phyloP scores from a whole-genome alignment of 179 eudicot genomes.

The Heliamphora pulchella region DNA sequence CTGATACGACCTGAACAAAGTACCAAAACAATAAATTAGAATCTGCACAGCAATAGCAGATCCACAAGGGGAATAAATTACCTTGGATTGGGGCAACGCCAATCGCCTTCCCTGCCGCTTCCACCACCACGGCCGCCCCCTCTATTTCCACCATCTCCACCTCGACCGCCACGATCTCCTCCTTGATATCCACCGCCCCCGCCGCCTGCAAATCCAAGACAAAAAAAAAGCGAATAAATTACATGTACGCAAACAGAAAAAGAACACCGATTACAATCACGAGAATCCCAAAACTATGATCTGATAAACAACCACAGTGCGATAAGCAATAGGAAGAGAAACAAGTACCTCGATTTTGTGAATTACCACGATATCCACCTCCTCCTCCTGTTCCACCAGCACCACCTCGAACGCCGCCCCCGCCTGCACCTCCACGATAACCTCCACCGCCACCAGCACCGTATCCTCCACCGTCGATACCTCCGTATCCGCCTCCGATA shows the following conservation, averaged over 20 bases:
- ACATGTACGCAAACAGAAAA: background rate
- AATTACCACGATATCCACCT: too few relatives aligned
- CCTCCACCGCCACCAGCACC: constrained; percentile 19
- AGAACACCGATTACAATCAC: too few relatives aligned
- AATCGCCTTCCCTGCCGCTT: constrained; percentile 82
- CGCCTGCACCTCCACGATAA: constrained; percentile 6
- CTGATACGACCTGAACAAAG: background rate
- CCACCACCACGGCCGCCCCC: constrained; percentile 66
- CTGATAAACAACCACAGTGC: background rate
- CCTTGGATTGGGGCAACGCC: constrained; percentile 90
- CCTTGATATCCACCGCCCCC: constrained; percentile 77
- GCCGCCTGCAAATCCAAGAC: constrained; percentile 14
- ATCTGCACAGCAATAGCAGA: background rate
- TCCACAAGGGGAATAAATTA: constrained; percentile 15
- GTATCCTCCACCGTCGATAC: constrained; percentile 13
- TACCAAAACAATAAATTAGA: background rate
- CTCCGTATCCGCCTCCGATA: constrained; percentile 18
- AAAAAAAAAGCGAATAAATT: background rate
- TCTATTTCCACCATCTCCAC: constrained; percentile 34
- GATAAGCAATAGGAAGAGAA: background rate
- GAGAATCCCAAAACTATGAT: constrained; percentile 5
- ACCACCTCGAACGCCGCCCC: background rate
- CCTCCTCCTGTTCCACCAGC: background rate
- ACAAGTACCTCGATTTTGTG: constrained; percentile 28
- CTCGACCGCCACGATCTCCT: constrained; percentile 42